Percentiles rank a stretch among this genome's conserved stretches.
Conservation (phyloP, 345 rosid genomes). For the Lepidium didymum region DNA sequence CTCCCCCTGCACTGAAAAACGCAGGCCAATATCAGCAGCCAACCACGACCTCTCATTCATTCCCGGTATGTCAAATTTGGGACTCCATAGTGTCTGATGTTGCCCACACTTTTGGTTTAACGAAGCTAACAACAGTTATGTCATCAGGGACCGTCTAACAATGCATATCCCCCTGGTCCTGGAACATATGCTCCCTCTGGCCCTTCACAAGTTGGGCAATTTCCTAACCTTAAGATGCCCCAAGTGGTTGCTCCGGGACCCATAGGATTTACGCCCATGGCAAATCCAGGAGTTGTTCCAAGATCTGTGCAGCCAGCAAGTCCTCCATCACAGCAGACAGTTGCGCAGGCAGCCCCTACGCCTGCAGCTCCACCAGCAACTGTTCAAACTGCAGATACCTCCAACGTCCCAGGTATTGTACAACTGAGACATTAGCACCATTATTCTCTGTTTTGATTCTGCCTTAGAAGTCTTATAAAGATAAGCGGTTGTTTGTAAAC, state of each 20-base stretch:
- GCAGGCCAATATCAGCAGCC: slow-evolving; percentile 86
- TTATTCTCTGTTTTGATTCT: background rate
- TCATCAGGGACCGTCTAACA: slow-evolving; percentile 51
- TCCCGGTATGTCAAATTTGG: slow-evolving; percentile 50
- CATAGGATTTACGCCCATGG: slow-evolving; percentile 62
- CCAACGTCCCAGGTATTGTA: slow-evolving; percentile 74
- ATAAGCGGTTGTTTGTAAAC: background rate
- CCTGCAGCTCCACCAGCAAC: slow-evolving; percentile 86
- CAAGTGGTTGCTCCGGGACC: slow-evolving; percentile 54
- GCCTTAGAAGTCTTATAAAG: background rate
- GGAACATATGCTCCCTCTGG: slow-evolving; percentile 43
- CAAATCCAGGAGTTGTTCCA: slow-evolving; percentile 48
- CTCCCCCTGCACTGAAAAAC: slow-evolving; percentile 66
- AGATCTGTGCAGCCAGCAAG: slow-evolving; percentile 75
- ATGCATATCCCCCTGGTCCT: slow-evolving; percentile 47
- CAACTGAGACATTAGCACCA: background rate
- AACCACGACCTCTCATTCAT: slow-evolving; percentile 65
- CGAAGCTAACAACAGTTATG: slow-evolving; percentile 9
- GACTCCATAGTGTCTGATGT: background rate
- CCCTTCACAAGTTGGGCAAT: slow-evolving; percentile 44
- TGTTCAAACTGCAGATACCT: slow-evolving; percentile 81
- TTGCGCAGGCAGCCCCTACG: slow-evolving; percentile 46
- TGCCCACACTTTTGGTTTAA: background rate
- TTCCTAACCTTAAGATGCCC: slow-evolving; percentile 48
- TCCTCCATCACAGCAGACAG: slow-evolving; percentile 48